Base-by-base conservation (phyloP, 177 flowering plant genomes). In the Telopea speciosissima region DNA sequence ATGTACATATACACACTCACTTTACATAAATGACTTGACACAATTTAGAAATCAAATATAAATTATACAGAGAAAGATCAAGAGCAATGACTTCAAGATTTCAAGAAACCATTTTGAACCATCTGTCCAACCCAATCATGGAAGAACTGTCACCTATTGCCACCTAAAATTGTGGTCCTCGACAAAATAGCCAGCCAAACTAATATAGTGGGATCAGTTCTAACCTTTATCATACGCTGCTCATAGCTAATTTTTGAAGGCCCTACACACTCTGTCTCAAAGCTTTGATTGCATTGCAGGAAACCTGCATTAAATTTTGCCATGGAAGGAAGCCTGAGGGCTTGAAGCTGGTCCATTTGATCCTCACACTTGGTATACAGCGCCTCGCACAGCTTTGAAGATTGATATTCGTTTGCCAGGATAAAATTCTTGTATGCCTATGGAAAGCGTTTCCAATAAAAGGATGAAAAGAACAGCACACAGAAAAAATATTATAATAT, bases 251-350 rank as follows among this genome's bases (percentile, higher is more conserved):
- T 68, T 82, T 93, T 96, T 71, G 98, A 84, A 63, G 99, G 99
- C 64, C 99, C 99, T 68, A 91, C 91, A 81, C 99, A 96, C 76
- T 85, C 87, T 23, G 22, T 69, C 71, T 85, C 93, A 81, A 96
- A 96, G 78, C 96, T 96, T 81, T 82, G 89, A 84, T 96, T 96
- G 85, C 99, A 96, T 13, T 82, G 90, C 61, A 86, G 83, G 78
- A 91, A 88, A 21, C 99, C 99, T 8, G 93, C 98, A 83, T 88
- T 88, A 72, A 96, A 96, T 80, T 96, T 96, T 63, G 99, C 98
- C 98, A 96, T 93, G 52, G 98, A 89, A 65, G 99, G 99, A 78
- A 96, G 98, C 73, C 87, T 85, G 63, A 96, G 90, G 71, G 86
- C 95, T 78, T 96, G 99, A 78, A 96, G 98, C 68, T 88, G 92